These are phyloP conservation scores for Termitomyces sp. DNA, from an alignment of 768 basidiomycete genomes.

Conservation along the genomic window DNA sequence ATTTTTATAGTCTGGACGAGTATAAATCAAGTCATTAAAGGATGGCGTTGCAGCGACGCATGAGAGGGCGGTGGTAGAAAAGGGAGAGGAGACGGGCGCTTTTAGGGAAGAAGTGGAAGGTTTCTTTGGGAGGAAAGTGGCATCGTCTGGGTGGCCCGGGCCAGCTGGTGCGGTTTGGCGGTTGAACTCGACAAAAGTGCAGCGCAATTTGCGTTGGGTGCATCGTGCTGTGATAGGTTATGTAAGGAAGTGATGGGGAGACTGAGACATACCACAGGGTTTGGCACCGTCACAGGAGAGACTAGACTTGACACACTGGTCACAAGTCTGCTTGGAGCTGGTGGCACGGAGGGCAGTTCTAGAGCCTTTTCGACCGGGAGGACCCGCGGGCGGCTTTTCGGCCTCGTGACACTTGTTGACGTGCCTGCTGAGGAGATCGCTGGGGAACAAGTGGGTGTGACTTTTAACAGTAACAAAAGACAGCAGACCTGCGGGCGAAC, in stretches of 20 bases:
- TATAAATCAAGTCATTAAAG: background rate
- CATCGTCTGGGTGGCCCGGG: slow-evolving; percentile 47
- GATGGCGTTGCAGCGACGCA: background rate
- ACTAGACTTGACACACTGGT: slow-evolving; percentile 73
- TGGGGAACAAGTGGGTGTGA: slow-evolving; percentile 21
- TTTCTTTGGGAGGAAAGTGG: background rate
- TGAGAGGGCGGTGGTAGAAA: background rate
- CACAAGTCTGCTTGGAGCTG: slow-evolving; percentile 67
- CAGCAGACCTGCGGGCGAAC: slow-evolving; percentile 70
- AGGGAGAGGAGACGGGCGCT: background rate
- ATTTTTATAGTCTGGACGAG: background rate
- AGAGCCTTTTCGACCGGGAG: slow-evolving; percentile 57
- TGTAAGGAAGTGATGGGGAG: background rate
- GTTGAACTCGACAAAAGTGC: slow-evolving; percentile 79
- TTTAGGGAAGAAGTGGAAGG: background rate
- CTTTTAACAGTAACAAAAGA: background rate
- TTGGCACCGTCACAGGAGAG: slow-evolving; percentile 75
- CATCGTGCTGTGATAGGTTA: slow-evolving; percentile 40
- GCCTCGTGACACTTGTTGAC: slow-evolving; percentile 83
- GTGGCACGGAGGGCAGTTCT: slow-evolving; percentile 43
- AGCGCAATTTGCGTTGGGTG: slow-evolving; percentile 60
- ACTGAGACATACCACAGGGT: slow-evolving; percentile 55
- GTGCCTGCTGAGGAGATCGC: slow-evolving; percentile 80
- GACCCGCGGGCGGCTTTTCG: slow-evolving; percentile 47
- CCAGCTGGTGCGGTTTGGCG: slow-evolving; percentile 78